Evolutionary conservation across 345 rosid genomes (phyloP).

Genomic region (Nasturtium officinale): DNA sequence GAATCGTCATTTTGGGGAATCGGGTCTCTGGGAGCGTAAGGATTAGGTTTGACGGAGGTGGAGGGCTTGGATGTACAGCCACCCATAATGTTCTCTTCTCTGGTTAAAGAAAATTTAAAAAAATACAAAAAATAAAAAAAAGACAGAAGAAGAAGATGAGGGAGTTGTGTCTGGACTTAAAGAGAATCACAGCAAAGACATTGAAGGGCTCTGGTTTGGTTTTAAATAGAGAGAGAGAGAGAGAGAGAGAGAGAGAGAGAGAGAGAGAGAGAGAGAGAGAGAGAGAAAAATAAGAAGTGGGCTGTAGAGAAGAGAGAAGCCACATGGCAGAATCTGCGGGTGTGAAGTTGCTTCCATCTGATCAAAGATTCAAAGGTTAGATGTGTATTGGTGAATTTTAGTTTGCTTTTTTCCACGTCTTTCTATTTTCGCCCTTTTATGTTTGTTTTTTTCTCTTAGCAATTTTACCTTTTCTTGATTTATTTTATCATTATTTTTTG

Average conservation of each 20-base stretch:
- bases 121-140: neutral
- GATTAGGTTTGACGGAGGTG: conserved; percentile 58
- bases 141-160: conserved; percentile 23
- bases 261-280: neutral
- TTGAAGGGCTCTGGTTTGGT: conserved; percentile 37
- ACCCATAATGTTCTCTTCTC: conserved; percentile 54
- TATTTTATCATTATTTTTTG: conserved; percentile 16
- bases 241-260: neutral
- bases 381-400: conserved; percentile 36
- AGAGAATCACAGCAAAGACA: conserved; percentile 45
- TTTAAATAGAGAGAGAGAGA: neutral
- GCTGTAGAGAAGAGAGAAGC: conserved; percentile 44
- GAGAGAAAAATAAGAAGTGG: conserved; percentile 37
- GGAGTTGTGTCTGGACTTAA: conserved; percentile 29
- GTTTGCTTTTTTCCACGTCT: conserved; percentile 47
- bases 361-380: conserved; percentile 22
- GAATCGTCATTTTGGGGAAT: conserved; percentile 41
- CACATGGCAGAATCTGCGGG: conserved; percentile 49
- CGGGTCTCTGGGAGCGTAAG: conserved; percentile 53
- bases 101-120: neutral
- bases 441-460: too few species aligned
- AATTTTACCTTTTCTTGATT: conserved; percentile 24
- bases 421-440: neutral
- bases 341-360: conserved; percentile 33
- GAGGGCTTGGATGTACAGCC: conserved; percentile 71